phyloP scores from a whole-genome alignment of 495 filamentous ascomycete genomes.

The Hypoxylon lenormandii region DNA sequence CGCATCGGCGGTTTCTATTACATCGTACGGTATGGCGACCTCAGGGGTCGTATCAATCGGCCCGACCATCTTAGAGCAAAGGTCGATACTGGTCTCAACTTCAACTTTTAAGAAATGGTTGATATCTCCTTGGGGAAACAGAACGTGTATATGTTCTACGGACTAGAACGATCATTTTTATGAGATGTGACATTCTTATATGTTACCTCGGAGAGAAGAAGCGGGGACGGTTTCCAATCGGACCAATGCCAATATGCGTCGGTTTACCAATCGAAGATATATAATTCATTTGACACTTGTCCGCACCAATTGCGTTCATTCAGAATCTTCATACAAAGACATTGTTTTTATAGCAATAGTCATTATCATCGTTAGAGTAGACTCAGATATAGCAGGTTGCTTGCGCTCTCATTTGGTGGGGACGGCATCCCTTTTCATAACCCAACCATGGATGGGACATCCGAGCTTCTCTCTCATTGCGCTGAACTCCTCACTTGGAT shows the following conservation, averaged over 20 bases:
- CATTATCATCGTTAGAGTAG: not conserved
- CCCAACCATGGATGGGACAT: constrained; percentile 44
- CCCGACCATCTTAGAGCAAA: constrained; percentile 2
- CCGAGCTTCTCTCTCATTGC: constrained; percentile 33
- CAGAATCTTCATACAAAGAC: too few relatives aligned
- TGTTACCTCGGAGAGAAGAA: not conserved
- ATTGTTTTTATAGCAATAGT: not conserved
- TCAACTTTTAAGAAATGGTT: not conserved
- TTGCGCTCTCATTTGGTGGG: not conserved
- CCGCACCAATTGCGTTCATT: too few relatives aligned
- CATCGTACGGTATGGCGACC: not conserved
- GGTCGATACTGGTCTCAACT: not conserved
- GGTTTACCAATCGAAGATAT: not conserved
- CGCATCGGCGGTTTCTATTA: not conserved
- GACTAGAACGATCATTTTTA: not conserved
- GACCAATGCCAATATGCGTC: not conserved
- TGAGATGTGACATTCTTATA: constrained; percentile 3
- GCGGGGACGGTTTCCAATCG: not conserved
- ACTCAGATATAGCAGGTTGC: not conserved
- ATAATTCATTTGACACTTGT: not conserved
- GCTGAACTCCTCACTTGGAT: constrained; percentile 19
- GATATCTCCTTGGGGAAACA: not conserved
- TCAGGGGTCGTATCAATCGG: not conserved
- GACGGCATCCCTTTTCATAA: constrained; percentile 37
- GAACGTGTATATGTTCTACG: not conserved